Conservation (phyloP, 164 flowering plant genomes). For the Malania oleifera region DNA sequence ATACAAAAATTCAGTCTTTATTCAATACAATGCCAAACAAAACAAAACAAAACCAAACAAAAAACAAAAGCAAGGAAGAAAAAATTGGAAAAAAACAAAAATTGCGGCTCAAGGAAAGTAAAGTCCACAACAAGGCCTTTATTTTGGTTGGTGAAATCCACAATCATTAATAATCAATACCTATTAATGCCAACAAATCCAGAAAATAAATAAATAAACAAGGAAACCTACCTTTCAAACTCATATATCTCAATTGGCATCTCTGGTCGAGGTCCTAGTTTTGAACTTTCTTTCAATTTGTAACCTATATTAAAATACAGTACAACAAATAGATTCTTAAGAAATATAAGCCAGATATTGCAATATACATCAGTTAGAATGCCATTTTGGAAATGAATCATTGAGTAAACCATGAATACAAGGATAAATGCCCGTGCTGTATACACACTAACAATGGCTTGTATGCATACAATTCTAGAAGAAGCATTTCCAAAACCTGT, state of each 20-base stretch:
- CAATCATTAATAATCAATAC: background rate
- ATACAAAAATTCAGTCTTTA: slow-evolving; percentile 24
- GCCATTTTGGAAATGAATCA: no score
- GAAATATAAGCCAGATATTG: no score
- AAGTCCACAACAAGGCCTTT: background rate
- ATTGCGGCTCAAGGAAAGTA: background rate
- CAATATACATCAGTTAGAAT: no score
- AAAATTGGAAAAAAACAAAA: background rate
- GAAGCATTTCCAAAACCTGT: no score
- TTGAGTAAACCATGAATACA: no score
- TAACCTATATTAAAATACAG: slow-evolving; percentile 45
- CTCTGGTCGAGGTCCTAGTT: slow-evolving; percentile 88
- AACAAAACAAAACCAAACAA: background rate
- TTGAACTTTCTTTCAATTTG: slow-evolving; percentile 77
- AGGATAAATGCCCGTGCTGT: background rate
- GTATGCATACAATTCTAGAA: no score
- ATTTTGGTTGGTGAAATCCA: background rate
- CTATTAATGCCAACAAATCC: background rate
- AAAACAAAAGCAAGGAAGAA: background rate
- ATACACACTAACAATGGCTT: background rate
- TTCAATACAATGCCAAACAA: slow-evolving; percentile 4
- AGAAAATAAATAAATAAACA: background rate
- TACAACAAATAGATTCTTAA: slow-evolving; percentile 1
- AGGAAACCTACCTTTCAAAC: slow-evolving; percentile 19
- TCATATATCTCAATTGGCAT: slow-evolving; percentile 96